phyloP scores from a whole-genome alignment of 2,329 filamentous ascomycete genomes.

The Fusarium sp. region DNA sequence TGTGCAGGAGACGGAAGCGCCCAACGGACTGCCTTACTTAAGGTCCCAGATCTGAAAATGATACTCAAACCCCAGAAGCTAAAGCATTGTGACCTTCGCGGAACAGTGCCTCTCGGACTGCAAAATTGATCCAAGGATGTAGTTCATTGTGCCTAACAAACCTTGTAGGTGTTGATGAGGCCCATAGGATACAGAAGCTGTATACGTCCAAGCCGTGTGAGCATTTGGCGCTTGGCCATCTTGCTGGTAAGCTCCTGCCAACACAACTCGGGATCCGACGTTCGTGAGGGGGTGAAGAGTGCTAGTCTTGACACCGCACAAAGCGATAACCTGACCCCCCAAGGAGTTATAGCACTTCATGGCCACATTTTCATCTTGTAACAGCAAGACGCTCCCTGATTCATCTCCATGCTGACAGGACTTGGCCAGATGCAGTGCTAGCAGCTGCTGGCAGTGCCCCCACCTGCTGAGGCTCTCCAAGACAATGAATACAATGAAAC shows the following conservation, averaged over 20 bases:
- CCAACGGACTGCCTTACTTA: background rate
- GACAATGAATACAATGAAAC: background rate
- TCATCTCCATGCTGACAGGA: background rate
- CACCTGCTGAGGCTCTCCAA: no score
- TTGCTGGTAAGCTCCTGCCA: background rate
- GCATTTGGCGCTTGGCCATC: background rate
- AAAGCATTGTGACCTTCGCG: background rate
- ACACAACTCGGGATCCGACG: constrained; percentile 3
- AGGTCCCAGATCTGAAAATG: background rate
- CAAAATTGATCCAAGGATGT: background rate
- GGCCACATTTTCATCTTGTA: background rate
- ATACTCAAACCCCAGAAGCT: background rate
- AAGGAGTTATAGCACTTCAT: background rate
- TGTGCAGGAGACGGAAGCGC: background rate
- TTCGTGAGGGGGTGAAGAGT: constrained; percentile 4
- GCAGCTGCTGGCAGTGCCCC: background rate
- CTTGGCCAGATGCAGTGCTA: background rate
- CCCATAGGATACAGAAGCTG: background rate
- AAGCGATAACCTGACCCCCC: background rate
- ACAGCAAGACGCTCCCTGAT: background rate
- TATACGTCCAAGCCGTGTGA: background rate
- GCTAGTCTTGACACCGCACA: constrained; percentile 4
- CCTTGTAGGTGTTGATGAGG: background rate
- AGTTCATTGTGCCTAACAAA: background rate
- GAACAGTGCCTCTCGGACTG: background rate